Percentiles rank a stretch among this genome's conserved stretches.
phyloP scores from a whole-genome alignment of 2,329 filamentous ascomycete genomes.

The Daldinia sp. region DNA sequence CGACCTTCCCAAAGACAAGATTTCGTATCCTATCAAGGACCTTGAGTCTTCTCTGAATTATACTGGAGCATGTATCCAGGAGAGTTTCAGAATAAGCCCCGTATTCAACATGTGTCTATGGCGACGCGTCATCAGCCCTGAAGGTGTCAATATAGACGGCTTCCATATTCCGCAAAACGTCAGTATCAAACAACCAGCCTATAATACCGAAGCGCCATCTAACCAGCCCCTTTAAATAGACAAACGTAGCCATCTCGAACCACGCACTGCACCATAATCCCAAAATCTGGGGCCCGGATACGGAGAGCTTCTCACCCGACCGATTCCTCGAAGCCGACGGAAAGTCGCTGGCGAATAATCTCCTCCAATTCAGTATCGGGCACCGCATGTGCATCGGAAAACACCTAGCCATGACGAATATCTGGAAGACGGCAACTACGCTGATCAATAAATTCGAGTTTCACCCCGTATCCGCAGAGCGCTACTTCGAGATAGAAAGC shows the following conservation, averaged over 20 bases:
- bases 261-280: not conserved
- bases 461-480: not conserved
- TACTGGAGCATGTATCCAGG: not conserved
- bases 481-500: not conserved
- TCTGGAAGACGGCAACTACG: not conserved
- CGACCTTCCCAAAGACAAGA: not conserved
- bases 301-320: not conserved
- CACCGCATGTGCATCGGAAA: slow-evolving; percentile 1
- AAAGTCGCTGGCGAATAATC: not conserved
- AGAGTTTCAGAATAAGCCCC: slow-evolving; percentile 3
- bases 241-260: not conserved
- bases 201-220: not conserved
- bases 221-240: not conserved
- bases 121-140: not conserved
- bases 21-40: not conserved
- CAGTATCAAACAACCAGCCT: not conserved
- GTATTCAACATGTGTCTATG: not conserved
- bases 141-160: not conserved
- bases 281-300: not conserved
- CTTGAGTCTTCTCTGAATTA: not conserved
- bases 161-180: not conserved
- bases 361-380: not conserved
- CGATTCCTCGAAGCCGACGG: not conserved
- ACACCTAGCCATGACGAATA: slow-evolving; percentile 1
- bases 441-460: not conserved